Base-by-base conservation (phyloP, 2,329 filamentous ascomycete genomes). In the Neonectria neomacrospora region DNA sequence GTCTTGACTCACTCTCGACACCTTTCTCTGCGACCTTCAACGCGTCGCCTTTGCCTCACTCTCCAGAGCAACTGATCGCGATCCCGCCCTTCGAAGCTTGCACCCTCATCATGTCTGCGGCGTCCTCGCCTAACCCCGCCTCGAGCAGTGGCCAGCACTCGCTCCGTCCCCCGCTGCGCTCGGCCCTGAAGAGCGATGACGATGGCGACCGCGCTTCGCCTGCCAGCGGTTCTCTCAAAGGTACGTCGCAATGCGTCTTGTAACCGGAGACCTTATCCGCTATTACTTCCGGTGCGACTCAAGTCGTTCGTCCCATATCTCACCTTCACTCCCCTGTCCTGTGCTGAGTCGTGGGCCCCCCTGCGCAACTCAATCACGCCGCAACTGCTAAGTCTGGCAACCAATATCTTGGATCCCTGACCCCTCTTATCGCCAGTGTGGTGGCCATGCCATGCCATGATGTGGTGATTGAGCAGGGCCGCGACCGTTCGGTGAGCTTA, bases 101-200 rank as follows among this genome's bases (percentile, higher is more conserved):
- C 26, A 55, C 37, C 56, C 61, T 58, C 62, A 57, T 64, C 69
- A 76, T 76, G 73, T 68, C 75, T 69, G 68, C 73, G 37, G 62
- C 62, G 47, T 50, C 60, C 50, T 58, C 60, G 45, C 59, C 68
- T 32, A 69, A 57, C 61, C 64, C 70, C 63, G 68, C 61, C 26
- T 20, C 71, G 66, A 65, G 57, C 58, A 69, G 71, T 54, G 66
- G 67, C 59, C 59, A 62, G 60, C 65, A 23, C 44, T 41, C 52
- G 20, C 32, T 34, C 34, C 69, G 67, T 62, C 70, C 69, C 63
- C 79, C 80, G 7, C 72, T 82, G 55, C 79, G 80, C 50, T 82
- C 81, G 39, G 81, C 79, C 23, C 72, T 83, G 67, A 84, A 83
- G 71, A 72, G 68, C 14, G 82, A 84, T 30, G 79, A 81, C 54